A percentile compares a stretch with the other conserved stretches of the same genome.
phyloP scores from a whole-genome alignment of 176 grass and related monocot species.

The Stipa capillata region DNA sequence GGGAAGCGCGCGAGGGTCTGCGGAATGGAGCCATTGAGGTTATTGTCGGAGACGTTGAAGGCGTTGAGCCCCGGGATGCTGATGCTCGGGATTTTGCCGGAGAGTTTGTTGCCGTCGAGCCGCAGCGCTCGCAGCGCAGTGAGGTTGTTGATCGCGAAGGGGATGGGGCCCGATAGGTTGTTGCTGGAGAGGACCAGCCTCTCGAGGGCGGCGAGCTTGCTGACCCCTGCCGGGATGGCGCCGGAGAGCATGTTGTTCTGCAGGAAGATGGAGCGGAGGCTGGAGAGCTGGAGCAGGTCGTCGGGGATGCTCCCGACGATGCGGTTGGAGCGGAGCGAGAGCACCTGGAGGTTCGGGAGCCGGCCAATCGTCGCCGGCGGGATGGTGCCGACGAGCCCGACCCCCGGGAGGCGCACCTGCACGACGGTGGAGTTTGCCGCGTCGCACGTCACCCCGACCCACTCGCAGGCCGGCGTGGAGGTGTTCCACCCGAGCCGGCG shows the following conservation, averaged over 20 bases:
- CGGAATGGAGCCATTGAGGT: constrained; percentile 84
- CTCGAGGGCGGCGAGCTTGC: constrained; percentile 22
- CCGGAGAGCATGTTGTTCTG: constrained; percentile 57
- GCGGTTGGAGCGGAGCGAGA: constrained; percentile 83
- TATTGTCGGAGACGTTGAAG: constrained; percentile 82
- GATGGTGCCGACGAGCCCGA: constrained; percentile 61
- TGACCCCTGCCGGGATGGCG: constrained; percentile 24
- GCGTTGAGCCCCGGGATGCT: constrained; percentile 36
- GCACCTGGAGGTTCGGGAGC: constrained; percentile 39
- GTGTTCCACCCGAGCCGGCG: constrained; percentile 59
- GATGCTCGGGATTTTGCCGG: constrained; percentile 75
- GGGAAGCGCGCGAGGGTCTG: constrained; percentile 47
- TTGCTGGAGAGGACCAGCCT: constrained; percentile 67
- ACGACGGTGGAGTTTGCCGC: constrained; percentile 33
- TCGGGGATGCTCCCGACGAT: constrained; percentile 46
- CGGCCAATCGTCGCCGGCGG: constrained; percentile 42
- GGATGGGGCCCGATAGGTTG: constrained; percentile 59
- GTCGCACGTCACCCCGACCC: constrained; percentile 77
- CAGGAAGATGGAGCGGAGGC: constrained; percentile 45
- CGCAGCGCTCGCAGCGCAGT: constrained; percentile 28
- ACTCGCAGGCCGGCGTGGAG: constrained; percentile 51
- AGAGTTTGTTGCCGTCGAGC: constrained; percentile 54
- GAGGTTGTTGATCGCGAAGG: constrained; percentile 77
- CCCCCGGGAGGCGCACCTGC: constrained; percentile 49
- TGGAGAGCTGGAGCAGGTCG: constrained; percentile 40